phyloP scores from a whole-genome alignment of 1,284 basidiomycete species.

The Puccinia horiana region DNA sequence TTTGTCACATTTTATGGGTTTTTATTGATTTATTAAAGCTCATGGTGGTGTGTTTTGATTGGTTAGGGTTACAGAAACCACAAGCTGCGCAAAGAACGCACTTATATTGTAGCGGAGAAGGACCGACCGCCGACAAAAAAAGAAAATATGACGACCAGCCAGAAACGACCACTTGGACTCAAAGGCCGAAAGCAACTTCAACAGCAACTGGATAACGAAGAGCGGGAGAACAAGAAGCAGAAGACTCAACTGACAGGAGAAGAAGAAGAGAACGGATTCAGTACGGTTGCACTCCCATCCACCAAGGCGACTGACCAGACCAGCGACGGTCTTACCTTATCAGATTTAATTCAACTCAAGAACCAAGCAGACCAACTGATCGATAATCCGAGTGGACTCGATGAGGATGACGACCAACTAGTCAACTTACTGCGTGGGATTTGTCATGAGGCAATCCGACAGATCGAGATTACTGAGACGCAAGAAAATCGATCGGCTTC shows the following conservation, averaged over 20 bases:
- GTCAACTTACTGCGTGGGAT: conserved; percentile 25
- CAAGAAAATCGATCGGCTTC: neutral
- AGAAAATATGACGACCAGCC: neutral
- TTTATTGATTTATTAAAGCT: too few species aligned
- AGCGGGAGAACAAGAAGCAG: conserved; percentile 23
- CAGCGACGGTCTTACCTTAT: conserved; percentile 11
- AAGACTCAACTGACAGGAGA: neutral
- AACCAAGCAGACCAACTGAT: conserved; percentile 28
- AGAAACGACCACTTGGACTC: conserved; percentile 32
- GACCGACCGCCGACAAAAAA: neutral
- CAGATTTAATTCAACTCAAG: conserved; percentile 18
- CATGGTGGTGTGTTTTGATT: too few species aligned
- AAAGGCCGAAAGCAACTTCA: conserved; percentile 25
- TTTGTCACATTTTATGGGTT: too few species aligned
- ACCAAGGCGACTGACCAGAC: neutral
- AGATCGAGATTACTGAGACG: conserved; percentile 17
- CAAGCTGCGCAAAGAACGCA: neutral
- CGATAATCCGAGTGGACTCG: conserved; percentile 15
- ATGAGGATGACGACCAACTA: conserved; percentile 23
- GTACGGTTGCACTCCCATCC: neutral
- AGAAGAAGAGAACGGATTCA: conserved; percentile 4
- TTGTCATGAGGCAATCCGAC: conserved; percentile 28
- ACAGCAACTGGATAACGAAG: neutral
- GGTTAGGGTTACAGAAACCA: neutral
- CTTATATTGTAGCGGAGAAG: neutral